phyloP scores from a whole-genome alignment of 2,329 filamentous ascomycete species.

The Fusarium torulosum region DNA sequence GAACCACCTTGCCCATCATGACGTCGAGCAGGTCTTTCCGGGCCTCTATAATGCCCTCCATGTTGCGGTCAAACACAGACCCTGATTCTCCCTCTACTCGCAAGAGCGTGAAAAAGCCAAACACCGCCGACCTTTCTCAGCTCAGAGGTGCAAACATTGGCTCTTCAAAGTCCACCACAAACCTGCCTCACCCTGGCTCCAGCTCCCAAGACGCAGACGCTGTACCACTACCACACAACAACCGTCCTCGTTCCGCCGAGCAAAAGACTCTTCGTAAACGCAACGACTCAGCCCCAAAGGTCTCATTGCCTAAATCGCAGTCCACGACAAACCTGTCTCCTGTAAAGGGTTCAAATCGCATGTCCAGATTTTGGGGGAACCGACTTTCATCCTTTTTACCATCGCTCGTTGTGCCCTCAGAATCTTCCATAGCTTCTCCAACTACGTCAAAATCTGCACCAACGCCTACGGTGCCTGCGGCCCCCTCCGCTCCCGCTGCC shows the following conservation, averaged over 20 bases:
- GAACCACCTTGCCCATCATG: slow-evolving; percentile 53
- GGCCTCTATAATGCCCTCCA: slow-evolving; percentile 54
- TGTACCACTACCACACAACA: slow-evolving; percentile 44
- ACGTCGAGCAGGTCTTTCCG: slow-evolving; percentile 61
- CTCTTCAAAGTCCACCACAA: slow-evolving; percentile 32
- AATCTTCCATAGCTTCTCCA: slow-evolving; percentile 41
- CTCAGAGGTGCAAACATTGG: slow-evolving; percentile 37
- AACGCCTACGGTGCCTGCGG: slow-evolving; percentile 35
- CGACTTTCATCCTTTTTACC: slow-evolving; percentile 55
- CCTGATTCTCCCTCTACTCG: slow-evolving; percentile 44
- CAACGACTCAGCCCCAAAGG: slow-evolving; percentile 28
- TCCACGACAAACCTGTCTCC: slow-evolving; percentile 35
- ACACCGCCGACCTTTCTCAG: slow-evolving; percentile 43
- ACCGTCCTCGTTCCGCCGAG: slow-evolving; percentile 35
- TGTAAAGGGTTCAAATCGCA: slow-evolving; percentile 43
- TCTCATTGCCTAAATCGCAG: slow-evolving; percentile 36
- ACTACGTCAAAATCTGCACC: slow-evolving; percentile 33
- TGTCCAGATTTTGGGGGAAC: slow-evolving; percentile 54
- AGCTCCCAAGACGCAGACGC: slow-evolving; percentile 26
- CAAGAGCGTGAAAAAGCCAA: slow-evolving; percentile 46
- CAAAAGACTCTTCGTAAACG: slow-evolving; percentile 39
- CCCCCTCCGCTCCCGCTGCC: slow-evolving; percentile 32
- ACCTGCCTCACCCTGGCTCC: slow-evolving; percentile 23
- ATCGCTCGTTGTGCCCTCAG: slow-evolving; percentile 55
- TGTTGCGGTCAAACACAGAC: slow-evolving; percentile 51